phyloP scores from a whole-genome alignment of 2,329 filamentous ascomycete genomes.

The Camillea tinctor region DNA sequence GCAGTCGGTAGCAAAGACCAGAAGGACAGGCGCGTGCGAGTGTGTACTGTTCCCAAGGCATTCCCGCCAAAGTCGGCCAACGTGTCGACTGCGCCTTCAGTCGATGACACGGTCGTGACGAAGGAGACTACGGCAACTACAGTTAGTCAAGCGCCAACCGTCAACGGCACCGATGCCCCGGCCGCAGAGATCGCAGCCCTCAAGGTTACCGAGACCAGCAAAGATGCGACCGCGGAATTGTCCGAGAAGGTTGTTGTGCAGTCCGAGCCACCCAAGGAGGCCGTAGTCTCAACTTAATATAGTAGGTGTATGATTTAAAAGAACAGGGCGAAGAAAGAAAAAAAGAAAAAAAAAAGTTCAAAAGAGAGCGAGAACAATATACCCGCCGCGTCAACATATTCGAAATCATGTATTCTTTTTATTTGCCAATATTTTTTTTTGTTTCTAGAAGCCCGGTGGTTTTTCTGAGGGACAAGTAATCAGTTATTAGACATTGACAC shows the following conservation, averaged over 20 bases:
- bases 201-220: conserved; percentile 5
- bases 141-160: neutral
- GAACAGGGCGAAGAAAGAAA: too few relatives aligned
- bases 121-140: conserved; percentile 4
- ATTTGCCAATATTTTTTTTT: too few relatives aligned
- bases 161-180: neutral
- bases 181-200: conserved; percentile 7
- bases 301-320: too few relatives aligned
- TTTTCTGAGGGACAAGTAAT: neutral
- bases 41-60: conserved; percentile 51
- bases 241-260: conserved; percentile 8
- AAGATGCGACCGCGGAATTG: neutral
- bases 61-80: conserved; percentile 31
- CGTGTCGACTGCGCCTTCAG: neutral
- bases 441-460: too few relatives aligned
- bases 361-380: neutral
- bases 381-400: neutral
- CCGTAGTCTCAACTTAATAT: neutral
- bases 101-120: neutral
- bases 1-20: conserved; percentile 50
- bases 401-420: neutral
- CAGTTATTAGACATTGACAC: neutral
- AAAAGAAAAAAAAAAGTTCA: neutral
- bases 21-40: conserved; percentile 43
- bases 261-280: neutral